Conservation (phyloP, 306 rosid genomes). For the Morella rubra region DNA sequence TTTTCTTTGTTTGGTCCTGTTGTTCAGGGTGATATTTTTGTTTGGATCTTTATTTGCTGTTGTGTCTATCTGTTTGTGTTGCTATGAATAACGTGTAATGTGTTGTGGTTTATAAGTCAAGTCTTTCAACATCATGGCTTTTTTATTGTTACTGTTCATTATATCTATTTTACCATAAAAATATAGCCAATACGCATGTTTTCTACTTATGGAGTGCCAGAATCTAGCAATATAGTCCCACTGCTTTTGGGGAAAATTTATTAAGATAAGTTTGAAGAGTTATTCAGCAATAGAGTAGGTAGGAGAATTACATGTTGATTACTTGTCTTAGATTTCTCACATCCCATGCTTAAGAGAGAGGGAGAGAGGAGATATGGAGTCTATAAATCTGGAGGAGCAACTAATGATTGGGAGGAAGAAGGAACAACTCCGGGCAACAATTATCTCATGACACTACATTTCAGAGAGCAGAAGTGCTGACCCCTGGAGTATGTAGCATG, state of each 20-base stretch:
- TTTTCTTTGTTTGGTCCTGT: not conserved
- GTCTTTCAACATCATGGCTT: not conserved
- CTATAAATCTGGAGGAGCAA: not conserved
- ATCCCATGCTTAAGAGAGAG: too few relatives aligned
- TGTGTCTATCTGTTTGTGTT: not conserved
- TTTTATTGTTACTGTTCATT: not conserved
- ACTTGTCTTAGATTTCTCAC: too few relatives aligned
- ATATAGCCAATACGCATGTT: not conserved
- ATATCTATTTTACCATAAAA: not conserved
- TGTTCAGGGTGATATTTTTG: not conserved
- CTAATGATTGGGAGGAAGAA: not conserved
- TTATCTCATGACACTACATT: not conserved
- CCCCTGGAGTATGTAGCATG: too few relatives aligned
- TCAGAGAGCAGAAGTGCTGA: too few relatives aligned
- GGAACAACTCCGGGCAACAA: not conserved
- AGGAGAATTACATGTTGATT: not conserved
- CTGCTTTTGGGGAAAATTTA: not conserved
- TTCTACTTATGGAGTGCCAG: not conserved
- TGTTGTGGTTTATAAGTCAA: not conserved
- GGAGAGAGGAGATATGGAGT: not conserved
- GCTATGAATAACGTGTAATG: not conserved
- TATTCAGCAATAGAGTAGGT: not conserved
- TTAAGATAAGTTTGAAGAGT: not conserved
- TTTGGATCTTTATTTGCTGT: not conserved
- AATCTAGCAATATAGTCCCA: not conserved